Percentiles rank a stretch among this genome's conserved stretches.
These are phyloP conservation scores for Pseudocercospora eumusae DNA, from an alignment of 2,329 filamentous ascomycete species.

Conservation along the genomic window DNA sequence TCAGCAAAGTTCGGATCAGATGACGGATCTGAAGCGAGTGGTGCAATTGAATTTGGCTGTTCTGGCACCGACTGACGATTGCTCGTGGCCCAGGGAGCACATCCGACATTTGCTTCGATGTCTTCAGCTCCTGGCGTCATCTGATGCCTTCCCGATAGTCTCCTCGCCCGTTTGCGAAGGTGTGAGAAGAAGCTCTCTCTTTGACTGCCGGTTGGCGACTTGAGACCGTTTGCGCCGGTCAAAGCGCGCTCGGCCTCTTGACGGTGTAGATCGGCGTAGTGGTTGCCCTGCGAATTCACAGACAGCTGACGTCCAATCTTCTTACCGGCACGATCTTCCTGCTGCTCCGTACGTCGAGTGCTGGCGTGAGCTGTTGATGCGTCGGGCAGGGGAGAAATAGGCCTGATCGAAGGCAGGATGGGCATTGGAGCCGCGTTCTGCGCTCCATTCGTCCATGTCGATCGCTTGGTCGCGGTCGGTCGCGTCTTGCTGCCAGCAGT, in stretches of 20 bases:
- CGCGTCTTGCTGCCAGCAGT: slow-evolving; percentile 52
- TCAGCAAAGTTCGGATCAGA: slow-evolving; percentile 58
- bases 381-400: slow-evolving; percentile 95
- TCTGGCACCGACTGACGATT: slow-evolving; percentile 74
- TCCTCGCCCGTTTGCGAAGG: slow-evolving; percentile 84
- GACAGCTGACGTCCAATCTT: slow-evolving; percentile 96
- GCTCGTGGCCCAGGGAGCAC: slow-evolving; percentile 72
- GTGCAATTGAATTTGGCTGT: slow-evolving; percentile 57
- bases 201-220: slow-evolving; percentile 74
- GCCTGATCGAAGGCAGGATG: slow-evolving; percentile 89
- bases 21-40: slow-evolving; percentile 46
- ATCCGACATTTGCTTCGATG: slow-evolving; percentile 88
- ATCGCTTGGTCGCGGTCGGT: slow-evolving; percentile 71
- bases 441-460: slow-evolving; percentile 85
- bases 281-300: slow-evolving; percentile 85
- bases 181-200: slow-evolving; percentile 99
- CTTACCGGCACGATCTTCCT: slow-evolving; percentile 67
- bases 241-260: slow-evolving; percentile 89
- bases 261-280: slow-evolving; percentile 86
- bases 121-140: slow-evolving; percentile 80
- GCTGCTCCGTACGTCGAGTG: slow-evolving; percentile 54
- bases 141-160: slow-evolving; percentile 89
- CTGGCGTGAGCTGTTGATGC: slow-evolving; percentile 86
- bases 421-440: slow-evolving; percentile 83
- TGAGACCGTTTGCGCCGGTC: slow-evolving; percentile 75